A percentile compares a stretch with the other conserved stretches of the same genome.
Conservation (phyloP, 768 basidiomycete genomes). For the Amanita muscaria region DNA sequence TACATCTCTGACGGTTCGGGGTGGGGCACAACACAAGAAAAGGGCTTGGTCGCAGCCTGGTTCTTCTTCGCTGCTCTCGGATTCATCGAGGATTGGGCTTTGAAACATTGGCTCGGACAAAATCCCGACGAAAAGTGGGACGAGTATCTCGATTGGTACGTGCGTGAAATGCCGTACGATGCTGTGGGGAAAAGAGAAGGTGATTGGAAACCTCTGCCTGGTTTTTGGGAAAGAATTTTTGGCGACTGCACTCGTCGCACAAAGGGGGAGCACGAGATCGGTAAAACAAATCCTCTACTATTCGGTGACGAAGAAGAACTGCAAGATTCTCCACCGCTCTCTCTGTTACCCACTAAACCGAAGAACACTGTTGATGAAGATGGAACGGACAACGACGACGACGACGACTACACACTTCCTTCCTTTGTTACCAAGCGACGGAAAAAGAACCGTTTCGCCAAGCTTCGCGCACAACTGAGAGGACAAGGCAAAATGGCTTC, state of each 20-base stretch:
- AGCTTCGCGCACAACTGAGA: background rate
- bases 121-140: conserved; percentile 60
- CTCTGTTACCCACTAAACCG: background rate
- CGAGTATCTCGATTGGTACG: background rate
- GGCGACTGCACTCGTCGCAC: too few species aligned
- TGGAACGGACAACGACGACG: background rate
- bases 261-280: too few species aligned
- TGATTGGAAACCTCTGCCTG: too few species aligned
- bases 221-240: too few species aligned
- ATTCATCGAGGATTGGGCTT: conserved; percentile 43
- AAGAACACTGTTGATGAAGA: background rate
- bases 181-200: too few species aligned
- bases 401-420: conserved; percentile 1
- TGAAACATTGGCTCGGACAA: conserved; percentile 48
- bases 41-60: conserved; percentile 49
- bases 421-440: background rate
- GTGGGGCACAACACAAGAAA: conserved; percentile 51
- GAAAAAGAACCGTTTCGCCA: background rate
- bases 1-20: conserved; percentile 38
- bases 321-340: too few species aligned
- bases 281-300: too few species aligned
- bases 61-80: conserved; percentile 44
- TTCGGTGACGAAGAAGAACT: too few species aligned
- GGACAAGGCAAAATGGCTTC: too few species aligned
- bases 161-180: too few species aligned